Conservation (phyloP, 1,284 basidiomycete genomes). For the Moesziomyces antarcticus region DNA sequence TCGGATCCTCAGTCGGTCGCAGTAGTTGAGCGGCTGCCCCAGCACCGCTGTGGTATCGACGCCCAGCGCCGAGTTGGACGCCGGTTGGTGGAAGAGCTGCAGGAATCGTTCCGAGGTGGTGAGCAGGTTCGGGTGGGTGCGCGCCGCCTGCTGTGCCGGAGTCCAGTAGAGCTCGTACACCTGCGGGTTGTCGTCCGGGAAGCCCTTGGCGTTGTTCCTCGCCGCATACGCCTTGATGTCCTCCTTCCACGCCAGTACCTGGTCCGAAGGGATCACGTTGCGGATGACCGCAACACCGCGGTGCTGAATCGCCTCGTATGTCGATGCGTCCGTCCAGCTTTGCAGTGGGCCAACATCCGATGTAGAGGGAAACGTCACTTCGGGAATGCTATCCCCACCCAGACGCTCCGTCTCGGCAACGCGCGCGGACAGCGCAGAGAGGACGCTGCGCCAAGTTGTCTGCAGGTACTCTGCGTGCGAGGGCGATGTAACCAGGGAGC, state of each 20-base stretch:
- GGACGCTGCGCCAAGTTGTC: slow-evolving; percentile 33
- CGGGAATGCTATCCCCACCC: slow-evolving; percentile 35
- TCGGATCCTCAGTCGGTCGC: slow-evolving; percentile 80
- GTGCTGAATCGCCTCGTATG: slow-evolving; percentile 36
- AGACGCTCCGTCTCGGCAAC: slow-evolving; percentile 20
- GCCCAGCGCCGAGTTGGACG: not conserved
- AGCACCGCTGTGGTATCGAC: slow-evolving; percentile 71
- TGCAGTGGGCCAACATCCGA: slow-evolving; percentile 9
- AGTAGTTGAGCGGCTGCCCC: slow-evolving; percentile 76
- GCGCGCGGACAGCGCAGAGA: slow-evolving; percentile 21
- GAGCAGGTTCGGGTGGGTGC: slow-evolving; percentile 45
- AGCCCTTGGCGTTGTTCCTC: slow-evolving; percentile 51
- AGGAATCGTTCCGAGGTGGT: slow-evolving; percentile 39
- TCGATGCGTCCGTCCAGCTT: slow-evolving; percentile 36
- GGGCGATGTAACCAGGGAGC: slow-evolving; percentile 24
- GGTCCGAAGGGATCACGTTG: slow-evolving; percentile 35
- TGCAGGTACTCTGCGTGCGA: slow-evolving; percentile 34
- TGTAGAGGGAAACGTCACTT: slow-evolving; percentile 28
- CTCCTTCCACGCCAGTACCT: slow-evolving; percentile 49
- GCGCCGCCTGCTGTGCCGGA: slow-evolving; percentile 38
- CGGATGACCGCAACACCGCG: slow-evolving; percentile 50
- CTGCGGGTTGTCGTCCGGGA: slow-evolving; percentile 54
- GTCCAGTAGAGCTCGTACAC: slow-evolving; percentile 62
- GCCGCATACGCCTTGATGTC: slow-evolving; percentile 42
- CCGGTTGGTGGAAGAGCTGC: slow-evolving; percentile 48